These are phyloP conservation scores for Pinus albicaulis DNA, from an alignment of 75 land plant species.

Conservation along the genomic window DNA sequence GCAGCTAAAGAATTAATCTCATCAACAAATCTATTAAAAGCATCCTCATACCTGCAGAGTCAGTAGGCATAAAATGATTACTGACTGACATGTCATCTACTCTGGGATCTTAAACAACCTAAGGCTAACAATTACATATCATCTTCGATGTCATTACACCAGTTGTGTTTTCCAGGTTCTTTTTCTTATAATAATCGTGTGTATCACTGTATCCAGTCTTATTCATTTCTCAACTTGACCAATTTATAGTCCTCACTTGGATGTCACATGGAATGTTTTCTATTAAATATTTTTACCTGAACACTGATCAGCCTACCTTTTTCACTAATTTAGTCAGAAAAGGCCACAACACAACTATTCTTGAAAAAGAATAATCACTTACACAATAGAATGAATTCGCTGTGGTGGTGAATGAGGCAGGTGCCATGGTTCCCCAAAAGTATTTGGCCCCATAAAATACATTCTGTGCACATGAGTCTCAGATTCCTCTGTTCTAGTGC, in stretches of 20 bases:
- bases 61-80: not conserved
- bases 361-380: conserved; percentile 23
- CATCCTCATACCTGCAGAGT: conserved; percentile 86
- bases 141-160: not conserved
- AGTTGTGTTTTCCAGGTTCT: not conserved
- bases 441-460: conserved; percentile 95
- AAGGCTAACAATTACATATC: not conserved
- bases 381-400: conserved; percentile 91
- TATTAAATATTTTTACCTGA: not conserved
- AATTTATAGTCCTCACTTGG: not conserved
- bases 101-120: not conserved
- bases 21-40: conserved; percentile 93
- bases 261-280: not conserved
- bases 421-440: conserved; percentile 99
- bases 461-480: conserved; percentile 94
- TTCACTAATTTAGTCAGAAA: not conserved
- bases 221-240: not conserved
- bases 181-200: not conserved
- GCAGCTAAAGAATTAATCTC: conserved; percentile 90
- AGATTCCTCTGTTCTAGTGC: conserved; percentile 94
- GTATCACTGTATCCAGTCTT: not conserved
- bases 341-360: not conserved
- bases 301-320: not conserved
- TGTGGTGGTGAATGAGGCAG: conserved; percentile 95
- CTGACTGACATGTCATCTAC: not conserved